Conservation (phyloP, 148 eudicot genomes). For the Silene uniflora region DNA sequence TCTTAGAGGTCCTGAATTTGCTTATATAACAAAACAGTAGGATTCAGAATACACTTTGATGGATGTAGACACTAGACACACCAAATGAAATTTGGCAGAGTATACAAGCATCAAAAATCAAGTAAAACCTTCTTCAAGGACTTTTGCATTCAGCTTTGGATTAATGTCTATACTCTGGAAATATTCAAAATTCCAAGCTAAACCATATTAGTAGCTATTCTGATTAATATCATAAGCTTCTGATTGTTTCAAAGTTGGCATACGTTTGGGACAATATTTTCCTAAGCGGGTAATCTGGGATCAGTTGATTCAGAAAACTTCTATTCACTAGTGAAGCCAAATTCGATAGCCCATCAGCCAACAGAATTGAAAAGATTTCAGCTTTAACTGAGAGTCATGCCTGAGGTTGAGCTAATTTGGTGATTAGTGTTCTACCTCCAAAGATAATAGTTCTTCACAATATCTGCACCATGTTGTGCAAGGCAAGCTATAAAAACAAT, state of each 20-base stretch:
- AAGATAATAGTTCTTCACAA: too few species aligned
- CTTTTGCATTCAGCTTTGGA: not conserved
- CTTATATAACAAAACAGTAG: not conserved
- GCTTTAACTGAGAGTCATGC: too few species aligned
- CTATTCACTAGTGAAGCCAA: not conserved
- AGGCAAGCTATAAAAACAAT: too few species aligned
- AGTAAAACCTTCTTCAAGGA: not conserved
- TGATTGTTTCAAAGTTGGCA: not conserved
- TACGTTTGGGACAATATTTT: not conserved
- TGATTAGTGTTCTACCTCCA: too few species aligned
- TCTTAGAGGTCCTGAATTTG: not conserved
- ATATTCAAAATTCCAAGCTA: not conserved
- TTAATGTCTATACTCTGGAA: not conserved
- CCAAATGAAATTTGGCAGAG: not conserved
- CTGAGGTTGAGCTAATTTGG: too few species aligned
- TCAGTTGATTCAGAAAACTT: not conserved
- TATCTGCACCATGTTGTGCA: too few species aligned
- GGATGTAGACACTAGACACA: not conserved
- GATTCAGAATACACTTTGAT: not conserved
- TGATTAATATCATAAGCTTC: not conserved
- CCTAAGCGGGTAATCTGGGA: not conserved
- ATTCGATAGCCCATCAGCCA: not conserved
- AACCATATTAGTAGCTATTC: not conserved
- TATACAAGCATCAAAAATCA: not conserved
- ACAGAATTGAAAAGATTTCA: too few species aligned